Evolutionary conservation across 768 basidiomycete species (phyloP), one percentile per base, ranked within the genome.

Genomic region (Rhodotorula toruloides): DNA sequence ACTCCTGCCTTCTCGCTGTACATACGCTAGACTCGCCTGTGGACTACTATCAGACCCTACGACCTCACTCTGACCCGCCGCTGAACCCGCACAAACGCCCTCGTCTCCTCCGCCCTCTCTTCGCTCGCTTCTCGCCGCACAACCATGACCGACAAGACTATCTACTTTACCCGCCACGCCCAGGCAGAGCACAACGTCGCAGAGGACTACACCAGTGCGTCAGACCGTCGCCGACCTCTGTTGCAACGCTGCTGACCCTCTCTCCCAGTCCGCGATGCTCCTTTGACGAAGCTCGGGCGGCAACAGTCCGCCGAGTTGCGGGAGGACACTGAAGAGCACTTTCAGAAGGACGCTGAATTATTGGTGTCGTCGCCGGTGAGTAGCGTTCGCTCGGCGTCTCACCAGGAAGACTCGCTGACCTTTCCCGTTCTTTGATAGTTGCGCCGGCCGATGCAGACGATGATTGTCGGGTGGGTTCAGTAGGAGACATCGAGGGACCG

Each of bases 381-480:
- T 50, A 21, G 19, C 31, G 36, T 29, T 37, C 29, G 43, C 53
- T 27, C 27, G 25, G 3, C 17, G 12, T 11, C 44, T 46, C n/a
- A n/a, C 9, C 12, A 46, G 44, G 44, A 8, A 12, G 11, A 46
- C 52, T 43, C n/a, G n/a, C n/a, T 32, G 4, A 32, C 44, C 36
- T 36, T 37, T 29, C 25, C 25, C 21, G n/a, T 8, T 25, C 9
- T 22, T n/a, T 40, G 14, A 13, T 50, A 75, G 71, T 54, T 77
- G 19, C 60, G 72, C 14, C 72, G 77, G 32, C 72, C 78, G 2
- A 76, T 77, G 74, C 73, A 76, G 47, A 77, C 76, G 14, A 7
- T 54, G 17, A 42, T 60, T 27, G n/a, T 59, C 29, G 63, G 65
- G 54, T 58, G 17, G 31, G 61, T 61, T 29, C 34, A 43, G 22